Percentiles rank a stretch among this genome's conserved stretches.
Evolutionary conservation across 2,329 filamentous ascomycete genomes (phyloP).

Genomic region (Aureobasidium lini): DNA sequence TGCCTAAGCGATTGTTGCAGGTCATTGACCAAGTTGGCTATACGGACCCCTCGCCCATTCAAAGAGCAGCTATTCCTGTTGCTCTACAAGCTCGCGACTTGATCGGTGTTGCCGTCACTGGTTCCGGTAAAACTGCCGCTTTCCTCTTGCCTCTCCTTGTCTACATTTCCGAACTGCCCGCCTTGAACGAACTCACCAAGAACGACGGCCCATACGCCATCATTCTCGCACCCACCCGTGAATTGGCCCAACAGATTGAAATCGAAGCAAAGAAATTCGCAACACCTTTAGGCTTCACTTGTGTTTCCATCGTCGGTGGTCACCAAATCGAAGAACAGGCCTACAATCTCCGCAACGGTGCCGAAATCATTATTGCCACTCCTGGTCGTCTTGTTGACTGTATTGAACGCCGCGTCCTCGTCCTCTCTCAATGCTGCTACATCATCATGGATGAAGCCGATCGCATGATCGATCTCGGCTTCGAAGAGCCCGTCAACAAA

Average conservation of each 20-base stretch:
- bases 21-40: slow-evolving; percentile 84
- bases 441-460: slow-evolving; percentile 99
- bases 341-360: slow-evolving; percentile 81
- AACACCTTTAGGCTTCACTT: slow-evolving; percentile 80
- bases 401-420: slow-evolving; percentile 84
- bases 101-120: slow-evolving; percentile 96
- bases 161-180: slow-evolving; percentile 86
- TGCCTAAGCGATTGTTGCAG: slow-evolving; percentile 70
- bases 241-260: slow-evolving; percentile 96
- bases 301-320: slow-evolving; percentile 96
- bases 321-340: slow-evolving; percentile 92
- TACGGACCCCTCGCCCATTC: slow-evolving; percentile 82
- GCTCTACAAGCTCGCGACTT: slow-evolving; percentile 86
- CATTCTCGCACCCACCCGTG: slow-evolving; percentile 90
- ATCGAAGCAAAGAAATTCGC: slow-evolving; percentile 90
- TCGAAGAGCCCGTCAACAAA: slow-evolving; percentile 95
- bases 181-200: slow-evolving; percentile 75
- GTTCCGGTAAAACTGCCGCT: slow-evolving; percentile 95
- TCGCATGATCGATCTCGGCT: slow-evolving; percentile 97
- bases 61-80: slow-evolving; percentile 91
- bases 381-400: slow-evolving; percentile 95
- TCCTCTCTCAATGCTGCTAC: slow-evolving; percentile 94
- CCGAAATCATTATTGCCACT: slow-evolving; percentile 97
- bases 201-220: slow-evolving; percentile 97
- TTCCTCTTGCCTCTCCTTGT: slow-evolving; percentile 88